Conservation (phyloP, 2,329 filamentous ascomycete species). For the Myrmaecium sp. region DNA sequence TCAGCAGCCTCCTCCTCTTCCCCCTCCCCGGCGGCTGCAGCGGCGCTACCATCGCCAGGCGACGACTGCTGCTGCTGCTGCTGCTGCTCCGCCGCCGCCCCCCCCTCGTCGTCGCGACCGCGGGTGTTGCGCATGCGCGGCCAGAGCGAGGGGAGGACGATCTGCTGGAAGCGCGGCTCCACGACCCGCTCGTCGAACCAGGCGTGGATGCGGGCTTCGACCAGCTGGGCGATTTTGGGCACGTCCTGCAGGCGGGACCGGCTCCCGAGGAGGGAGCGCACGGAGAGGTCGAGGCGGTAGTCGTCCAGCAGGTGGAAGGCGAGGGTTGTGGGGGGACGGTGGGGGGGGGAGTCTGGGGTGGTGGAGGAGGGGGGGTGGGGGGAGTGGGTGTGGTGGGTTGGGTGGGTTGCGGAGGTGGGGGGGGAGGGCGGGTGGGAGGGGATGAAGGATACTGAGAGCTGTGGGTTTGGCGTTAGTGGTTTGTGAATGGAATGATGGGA, state of each 20-base stretch:
- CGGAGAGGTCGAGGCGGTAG: slow-evolving; percentile 69
- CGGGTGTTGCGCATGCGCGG: slow-evolving; percentile 70
- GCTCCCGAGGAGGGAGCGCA: slow-evolving; percentile 62
- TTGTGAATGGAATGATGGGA: not conserved
- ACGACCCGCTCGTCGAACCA: slow-evolving; percentile 84
- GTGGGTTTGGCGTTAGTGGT: not conserved
- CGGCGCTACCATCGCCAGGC: too few species aligned
- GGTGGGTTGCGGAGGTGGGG: slow-evolving; percentile 9
- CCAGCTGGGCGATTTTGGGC: slow-evolving; percentile 71
- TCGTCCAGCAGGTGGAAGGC: slow-evolving; percentile 88
- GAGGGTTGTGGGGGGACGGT: slow-evolving; percentile 56
- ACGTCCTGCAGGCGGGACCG: slow-evolving; percentile 71
- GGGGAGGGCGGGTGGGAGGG: slow-evolving; percentile 35
- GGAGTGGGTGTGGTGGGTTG: slow-evolving; percentile 25
- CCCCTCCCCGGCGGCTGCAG: slow-evolving; percentile 12
- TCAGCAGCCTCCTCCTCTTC: slow-evolving; percentile 8
- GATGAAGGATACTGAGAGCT: slow-evolving; percentile 76
- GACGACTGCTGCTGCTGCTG: too few species aligned
- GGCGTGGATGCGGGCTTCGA: slow-evolving; percentile 61
- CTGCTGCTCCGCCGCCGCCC: slow-evolving; percentile 7
- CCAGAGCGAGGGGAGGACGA: slow-evolving; percentile 68
- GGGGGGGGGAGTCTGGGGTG: slow-evolving; percentile 5
- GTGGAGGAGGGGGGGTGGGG: slow-evolving; percentile 14
- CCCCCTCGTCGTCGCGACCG: slow-evolving; percentile 44
- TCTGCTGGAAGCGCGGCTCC: slow-evolving; percentile 74